These are phyloP conservation scores for Shiraia sp. DNA, from an alignment of 2,329 filamentous ascomycete species.

Conservation along the genomic window DNA sequence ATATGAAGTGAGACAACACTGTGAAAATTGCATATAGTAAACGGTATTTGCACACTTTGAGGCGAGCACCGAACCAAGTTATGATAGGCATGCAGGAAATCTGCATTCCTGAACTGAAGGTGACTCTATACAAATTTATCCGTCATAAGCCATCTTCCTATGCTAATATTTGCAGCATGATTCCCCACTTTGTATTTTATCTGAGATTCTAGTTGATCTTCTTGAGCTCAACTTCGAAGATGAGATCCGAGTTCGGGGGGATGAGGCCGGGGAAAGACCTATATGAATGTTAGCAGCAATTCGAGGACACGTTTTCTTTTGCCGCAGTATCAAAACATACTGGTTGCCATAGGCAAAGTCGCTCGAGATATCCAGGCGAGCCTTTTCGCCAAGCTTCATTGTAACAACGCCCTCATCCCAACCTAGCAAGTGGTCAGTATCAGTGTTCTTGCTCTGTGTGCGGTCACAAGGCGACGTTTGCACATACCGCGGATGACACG, in stretches of 20 bases:
- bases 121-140: too few species aligned
- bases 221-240: constrained; percentile 60
- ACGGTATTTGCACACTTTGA: too few species aligned
- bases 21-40: too few species aligned
- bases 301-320: background rate
- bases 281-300: constrained; percentile 10
- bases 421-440: constrained; percentile 32
- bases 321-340: constrained; percentile 6
- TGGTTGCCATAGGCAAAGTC: constrained; percentile 50
- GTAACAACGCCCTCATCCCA: constrained; percentile 65
- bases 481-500: constrained; percentile 81
- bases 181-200: too few species aligned
- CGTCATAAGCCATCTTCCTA: too few species aligned
- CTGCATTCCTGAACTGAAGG: too few species aligned
- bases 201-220: constrained; percentile 32
- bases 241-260: constrained; percentile 70
- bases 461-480: background rate
- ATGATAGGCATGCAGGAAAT: too few species aligned
- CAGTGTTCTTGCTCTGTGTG: background rate
- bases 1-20: too few species aligned
- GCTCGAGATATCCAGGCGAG: constrained; percentile 78
- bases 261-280: constrained; percentile 80
- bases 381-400: constrained; percentile 91
- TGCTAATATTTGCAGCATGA: too few species aligned
- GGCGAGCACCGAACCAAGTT: too few species aligned